Evolutionary conservation across 148 eudicot species (phyloP).

Genomic region (Rhododendron molle): DNA sequence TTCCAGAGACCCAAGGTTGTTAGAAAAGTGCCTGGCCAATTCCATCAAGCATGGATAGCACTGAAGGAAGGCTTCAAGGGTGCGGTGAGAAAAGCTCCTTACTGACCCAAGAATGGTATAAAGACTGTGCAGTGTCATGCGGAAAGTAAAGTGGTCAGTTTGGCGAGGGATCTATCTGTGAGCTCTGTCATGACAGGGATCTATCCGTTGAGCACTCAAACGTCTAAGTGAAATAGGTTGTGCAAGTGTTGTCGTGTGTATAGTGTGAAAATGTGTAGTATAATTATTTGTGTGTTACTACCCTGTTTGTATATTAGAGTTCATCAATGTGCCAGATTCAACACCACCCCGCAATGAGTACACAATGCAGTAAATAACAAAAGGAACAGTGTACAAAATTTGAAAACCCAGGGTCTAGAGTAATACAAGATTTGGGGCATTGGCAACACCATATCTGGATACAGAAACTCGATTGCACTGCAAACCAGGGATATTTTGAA

Average conservation of each 20-base stretch:
- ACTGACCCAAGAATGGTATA: not conserved
- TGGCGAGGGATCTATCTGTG: not conserved
- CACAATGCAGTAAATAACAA: not conserved
- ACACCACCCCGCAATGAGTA: not conserved
- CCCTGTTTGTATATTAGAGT: not conserved
- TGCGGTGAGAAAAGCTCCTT: not conserved
- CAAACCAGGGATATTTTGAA: no score
- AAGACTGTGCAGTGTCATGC: not conserved
- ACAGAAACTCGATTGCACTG: no score
- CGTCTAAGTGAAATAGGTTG: not conserved
- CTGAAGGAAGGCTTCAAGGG: not conserved
- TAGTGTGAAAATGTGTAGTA: not conserved
- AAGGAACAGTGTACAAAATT: no score
- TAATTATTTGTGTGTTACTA: not conserved
- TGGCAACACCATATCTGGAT: no score
- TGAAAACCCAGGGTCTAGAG: no score
- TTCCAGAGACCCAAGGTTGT: not conserved
- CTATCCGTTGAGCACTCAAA: not conserved
- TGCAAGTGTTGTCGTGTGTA: not conserved
- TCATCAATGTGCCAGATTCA: not conserved
- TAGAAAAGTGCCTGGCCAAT: not conserved
- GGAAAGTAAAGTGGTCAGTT: not conserved
- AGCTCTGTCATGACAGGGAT: not conserved
- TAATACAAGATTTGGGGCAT: constrained; percentile 15
- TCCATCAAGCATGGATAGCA: not conserved